Evolutionary conservation across 2,329 filamentous ascomycete genomes (phyloP).

Genomic region (Cladophialophora yegresii): DNA sequence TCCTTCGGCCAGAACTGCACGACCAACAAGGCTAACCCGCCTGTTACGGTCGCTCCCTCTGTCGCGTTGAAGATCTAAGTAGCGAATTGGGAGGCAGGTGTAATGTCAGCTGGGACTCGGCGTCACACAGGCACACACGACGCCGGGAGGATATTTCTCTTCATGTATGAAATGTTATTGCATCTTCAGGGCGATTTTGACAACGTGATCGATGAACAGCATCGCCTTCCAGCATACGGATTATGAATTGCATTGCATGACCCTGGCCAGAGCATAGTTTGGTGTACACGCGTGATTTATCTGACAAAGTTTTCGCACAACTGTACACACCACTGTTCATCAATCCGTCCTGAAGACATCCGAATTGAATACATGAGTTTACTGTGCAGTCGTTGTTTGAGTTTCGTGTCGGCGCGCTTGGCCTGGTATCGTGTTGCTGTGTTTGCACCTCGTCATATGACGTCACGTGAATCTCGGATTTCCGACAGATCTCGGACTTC

Average conservation of each 20-base stretch:
- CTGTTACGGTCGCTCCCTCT: conserved; percentile 12
- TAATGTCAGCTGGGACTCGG: background rate
- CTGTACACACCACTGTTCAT: conserved; percentile 4
- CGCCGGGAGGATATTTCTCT: conserved; percentile 10
- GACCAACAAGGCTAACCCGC: conserved; percentile 12
- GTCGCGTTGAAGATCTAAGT: conserved; percentile 1
- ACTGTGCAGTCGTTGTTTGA: background rate
- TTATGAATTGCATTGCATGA: conserved; percentile 25
- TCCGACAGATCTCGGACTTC: no score
- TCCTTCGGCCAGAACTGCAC: conserved; percentile 31
- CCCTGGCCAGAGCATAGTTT: conserved; percentile 8
- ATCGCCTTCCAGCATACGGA: conserved; percentile 4
- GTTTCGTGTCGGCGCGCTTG: no score
- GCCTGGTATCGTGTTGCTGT: no score
- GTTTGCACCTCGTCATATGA: no score
- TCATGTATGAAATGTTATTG: conserved; percentile 3
- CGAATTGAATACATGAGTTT: background rate
- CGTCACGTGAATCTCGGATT: no score
- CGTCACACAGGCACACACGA: background rate
- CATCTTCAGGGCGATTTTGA: conserved; percentile 17
- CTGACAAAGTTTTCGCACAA: background rate
- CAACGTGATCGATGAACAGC: conserved; percentile 11
- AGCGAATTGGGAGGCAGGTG: background rate
- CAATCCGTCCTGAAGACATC: conserved; percentile 6
- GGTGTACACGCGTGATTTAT: conserved; percentile 1